Evolutionary conservation across 208 protist genomes (phyloP).

Genomic region (Balamuthia mandrillaris): DNA sequence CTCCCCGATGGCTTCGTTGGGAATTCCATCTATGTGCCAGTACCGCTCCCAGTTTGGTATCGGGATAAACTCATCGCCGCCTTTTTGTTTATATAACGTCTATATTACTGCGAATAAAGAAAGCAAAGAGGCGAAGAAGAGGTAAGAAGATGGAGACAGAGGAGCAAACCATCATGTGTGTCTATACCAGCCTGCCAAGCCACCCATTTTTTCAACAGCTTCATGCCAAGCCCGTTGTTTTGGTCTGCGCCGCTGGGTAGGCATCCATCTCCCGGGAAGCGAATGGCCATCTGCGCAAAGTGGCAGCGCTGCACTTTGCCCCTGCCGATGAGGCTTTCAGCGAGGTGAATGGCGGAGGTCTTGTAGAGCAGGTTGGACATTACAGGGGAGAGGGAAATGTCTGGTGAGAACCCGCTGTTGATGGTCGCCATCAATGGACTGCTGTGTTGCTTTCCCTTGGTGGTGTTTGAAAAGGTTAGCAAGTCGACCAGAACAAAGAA

Average conservation of each 20-base stretch:
- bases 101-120: not conserved
- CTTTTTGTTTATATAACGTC: not conserved
- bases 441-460: too few species aligned
- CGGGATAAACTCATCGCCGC: not conserved
- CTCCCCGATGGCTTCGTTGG: not conserved
- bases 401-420: too few species aligned
- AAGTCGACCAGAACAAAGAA: too few species aligned
- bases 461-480: too few species aligned
- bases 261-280: not conserved
- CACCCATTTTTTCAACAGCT: not conserved
- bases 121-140: not conserved
- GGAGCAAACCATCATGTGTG: not conserved
- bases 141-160: not conserved
- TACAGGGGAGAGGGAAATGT: too few species aligned
- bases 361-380: conserved; percentile 36
- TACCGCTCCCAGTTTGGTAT: not conserved
- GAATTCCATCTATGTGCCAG: conserved; percentile 21
- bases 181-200: not conserved
- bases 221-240: not conserved
- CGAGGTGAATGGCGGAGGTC: not conserved
- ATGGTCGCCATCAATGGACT: too few species aligned
- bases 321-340: not conserved
- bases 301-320: not conserved
- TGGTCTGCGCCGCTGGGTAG: not conserved
- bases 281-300: too few species aligned